Evolutionary conservation across 139 green algal species (phyloP).

Genomic region (Yamagishiella unicocca): DNA sequence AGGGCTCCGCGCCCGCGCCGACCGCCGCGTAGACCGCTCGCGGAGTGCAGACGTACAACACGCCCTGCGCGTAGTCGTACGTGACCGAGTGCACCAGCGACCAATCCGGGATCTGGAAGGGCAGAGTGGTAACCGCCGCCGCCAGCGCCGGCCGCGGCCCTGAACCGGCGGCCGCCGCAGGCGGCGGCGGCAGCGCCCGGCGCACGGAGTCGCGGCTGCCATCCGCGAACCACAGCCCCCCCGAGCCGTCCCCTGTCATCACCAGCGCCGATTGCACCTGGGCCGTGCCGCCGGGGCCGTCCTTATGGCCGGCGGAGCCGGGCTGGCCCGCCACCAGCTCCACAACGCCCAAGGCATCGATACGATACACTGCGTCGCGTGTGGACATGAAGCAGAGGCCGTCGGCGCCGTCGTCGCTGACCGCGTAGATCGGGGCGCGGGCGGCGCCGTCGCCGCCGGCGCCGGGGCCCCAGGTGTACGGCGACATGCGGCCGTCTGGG

Average conservation of each 20-base stretch:
- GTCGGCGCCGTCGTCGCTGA: not conserved
- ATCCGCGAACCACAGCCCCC: not conserved
- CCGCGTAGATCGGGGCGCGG: not conserved
- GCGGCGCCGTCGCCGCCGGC: not conserved
- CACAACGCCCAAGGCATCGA: not conserved
- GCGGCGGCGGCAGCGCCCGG: not conserved
- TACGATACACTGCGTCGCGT: not conserved
- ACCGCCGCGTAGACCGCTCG: not conserved
- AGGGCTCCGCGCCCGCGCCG: not conserved
- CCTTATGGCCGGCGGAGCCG: not conserved
- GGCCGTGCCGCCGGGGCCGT: not conserved
- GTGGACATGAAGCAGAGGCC: slow-evolving; percentile 25
- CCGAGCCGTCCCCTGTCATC: not conserved
- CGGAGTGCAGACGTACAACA: slow-evolving; percentile 21
- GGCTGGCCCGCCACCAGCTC: slow-evolving; percentile 4
- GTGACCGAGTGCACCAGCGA: not conserved
- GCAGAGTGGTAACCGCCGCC: not conserved
- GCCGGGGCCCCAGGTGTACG: slow-evolving; percentile 1
- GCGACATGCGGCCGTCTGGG: not conserved
- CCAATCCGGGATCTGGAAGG: not conserved
- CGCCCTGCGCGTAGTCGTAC: not conserved
- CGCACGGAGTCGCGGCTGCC: not conserved
- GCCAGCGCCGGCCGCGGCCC: not conserved
- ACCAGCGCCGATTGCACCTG: not conserved
- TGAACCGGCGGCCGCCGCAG: not conserved